Percentiles rank a stretch among this genome's conserved stretches.
Evolutionary conservation across 148 eudicot species (phyloP).

Genomic region (Silene uniflora): DNA sequence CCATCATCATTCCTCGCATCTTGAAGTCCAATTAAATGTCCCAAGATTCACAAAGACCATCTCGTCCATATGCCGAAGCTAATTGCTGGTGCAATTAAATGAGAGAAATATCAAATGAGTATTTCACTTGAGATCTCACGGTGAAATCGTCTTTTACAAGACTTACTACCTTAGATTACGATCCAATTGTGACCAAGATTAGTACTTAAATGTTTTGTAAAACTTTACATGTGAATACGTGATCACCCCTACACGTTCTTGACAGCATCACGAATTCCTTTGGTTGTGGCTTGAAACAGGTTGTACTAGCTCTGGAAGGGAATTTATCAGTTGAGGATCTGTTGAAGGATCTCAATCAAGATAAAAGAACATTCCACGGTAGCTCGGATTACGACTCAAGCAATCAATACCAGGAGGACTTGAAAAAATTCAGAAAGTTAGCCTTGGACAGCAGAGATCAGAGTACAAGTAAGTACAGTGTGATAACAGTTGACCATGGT

Average conservation of each 20-base stretch:
- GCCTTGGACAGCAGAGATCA: conserved; percentile 51
- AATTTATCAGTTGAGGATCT: conserved; percentile 56
- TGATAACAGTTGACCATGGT: conserved; percentile 53
- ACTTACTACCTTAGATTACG: too few species aligned
- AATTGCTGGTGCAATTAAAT: too few species aligned
- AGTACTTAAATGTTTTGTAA: not conserved
- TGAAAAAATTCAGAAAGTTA: conserved; percentile 60
- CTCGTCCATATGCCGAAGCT: too few species aligned
- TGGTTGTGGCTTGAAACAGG: conserved; percentile 32
- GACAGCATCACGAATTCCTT: not conserved
- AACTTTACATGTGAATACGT: not conserved
- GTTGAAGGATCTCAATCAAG: conserved; percentile 42
- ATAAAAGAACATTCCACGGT: conserved; percentile 39
- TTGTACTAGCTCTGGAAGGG: conserved; percentile 77
- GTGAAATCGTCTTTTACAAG: not conserved
- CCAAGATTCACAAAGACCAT: not conserved
- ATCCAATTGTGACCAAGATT: too few species aligned
- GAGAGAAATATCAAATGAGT: too few species aligned
- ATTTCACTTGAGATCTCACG: too few species aligned
- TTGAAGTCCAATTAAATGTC: not conserved
- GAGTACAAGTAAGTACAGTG: conserved; percentile 53
- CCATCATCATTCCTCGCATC: not conserved
- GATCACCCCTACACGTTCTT: not conserved
- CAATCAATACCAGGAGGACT: conserved; percentile 55
- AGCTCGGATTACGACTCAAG: conserved; percentile 65